Evolutionary conservation across 1,284 basidiomycete genomes (phyloP).

Genomic region (Leccinum huronense): DNA sequence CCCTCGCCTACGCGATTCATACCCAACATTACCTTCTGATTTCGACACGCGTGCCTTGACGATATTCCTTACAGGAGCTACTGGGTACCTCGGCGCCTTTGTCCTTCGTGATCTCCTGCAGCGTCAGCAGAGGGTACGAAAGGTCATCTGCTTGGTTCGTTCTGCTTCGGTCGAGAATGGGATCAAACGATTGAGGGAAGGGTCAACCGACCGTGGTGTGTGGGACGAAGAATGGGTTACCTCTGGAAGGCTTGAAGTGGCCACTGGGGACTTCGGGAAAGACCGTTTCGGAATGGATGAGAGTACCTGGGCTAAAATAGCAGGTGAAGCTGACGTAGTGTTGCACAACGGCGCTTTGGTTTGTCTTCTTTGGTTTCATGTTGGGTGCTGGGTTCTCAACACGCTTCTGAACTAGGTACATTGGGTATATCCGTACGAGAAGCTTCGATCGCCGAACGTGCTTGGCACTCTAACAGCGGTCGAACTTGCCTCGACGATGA

Average conservation of each 20-base stretch:
- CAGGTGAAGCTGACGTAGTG: constrained; percentile 78
- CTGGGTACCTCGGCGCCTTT: constrained; percentile 96
- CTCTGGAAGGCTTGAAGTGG: constrained; percentile 72
- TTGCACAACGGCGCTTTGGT: constrained; percentile 97
- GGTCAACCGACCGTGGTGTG: constrained; percentile 81
- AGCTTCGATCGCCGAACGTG: constrained; percentile 92
- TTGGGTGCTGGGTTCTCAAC: constrained; percentile 1
- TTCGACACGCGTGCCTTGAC: constrained; percentile 60
- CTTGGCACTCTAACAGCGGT: constrained; percentile 84
- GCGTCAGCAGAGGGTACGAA: constrained; percentile 62
- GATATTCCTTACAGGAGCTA: constrained; percentile 95
- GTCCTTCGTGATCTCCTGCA: constrained; percentile 81
- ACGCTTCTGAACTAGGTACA: constrained; percentile 64
- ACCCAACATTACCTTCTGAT: constrained; percentile 54
- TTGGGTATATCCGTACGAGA: constrained; percentile 99
- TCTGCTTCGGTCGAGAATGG: constrained; percentile 67
- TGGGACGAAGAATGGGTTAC: constrained; percentile 91
- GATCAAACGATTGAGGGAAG: constrained; percentile 70
- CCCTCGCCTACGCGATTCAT: constrained; percentile 58
- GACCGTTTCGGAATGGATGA: constrained; percentile 75
- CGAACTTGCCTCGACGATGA: constrained; percentile 72
- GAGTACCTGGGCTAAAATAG: constrained; percentile 67
- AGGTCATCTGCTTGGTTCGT: constrained; percentile 91
- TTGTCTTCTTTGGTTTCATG: constrained; percentile 31
- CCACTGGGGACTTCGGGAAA: constrained; percentile 83